phyloP scores from a whole-genome alignment of 2,329 filamentous ascomycete genomes.

The Monilinia laxa region DNA sequence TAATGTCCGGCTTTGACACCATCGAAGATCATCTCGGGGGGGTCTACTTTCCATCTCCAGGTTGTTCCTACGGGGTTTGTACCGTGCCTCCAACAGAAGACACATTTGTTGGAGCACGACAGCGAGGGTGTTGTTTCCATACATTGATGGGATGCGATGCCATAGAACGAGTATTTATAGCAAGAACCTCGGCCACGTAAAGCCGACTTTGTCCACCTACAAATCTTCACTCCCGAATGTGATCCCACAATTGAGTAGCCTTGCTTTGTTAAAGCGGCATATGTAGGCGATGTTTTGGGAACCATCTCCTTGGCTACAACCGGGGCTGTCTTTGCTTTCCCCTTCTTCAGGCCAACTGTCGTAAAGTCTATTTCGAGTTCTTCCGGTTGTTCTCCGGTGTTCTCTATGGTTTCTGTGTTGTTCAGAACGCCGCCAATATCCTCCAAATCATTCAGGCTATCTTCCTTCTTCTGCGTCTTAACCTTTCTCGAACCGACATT shows the following conservation, averaged over 20 bases:
- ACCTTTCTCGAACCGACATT: constrained; percentile 44
- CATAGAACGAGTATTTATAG: constrained; percentile 98
- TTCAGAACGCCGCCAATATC: constrained; percentile 71
- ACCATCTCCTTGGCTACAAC: constrained; percentile 83
- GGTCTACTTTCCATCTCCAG: constrained; percentile 95
- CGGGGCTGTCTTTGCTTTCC: constrained; percentile 45
- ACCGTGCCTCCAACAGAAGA: constrained; percentile 98
- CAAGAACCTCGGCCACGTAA: constrained; percentile 90
- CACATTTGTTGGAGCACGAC: constrained; percentile 96
- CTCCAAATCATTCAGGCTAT: constrained; percentile 73
- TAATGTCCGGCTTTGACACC: constrained; percentile 92
- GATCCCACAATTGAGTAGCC: constrained; percentile 94
- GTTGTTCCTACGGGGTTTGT: constrained; percentile 96
- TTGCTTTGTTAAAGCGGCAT: constrained; percentile 88
- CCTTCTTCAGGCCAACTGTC: constrained; percentile 56
- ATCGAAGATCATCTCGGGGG: constrained; percentile 83
- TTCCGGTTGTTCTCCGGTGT: constrained; percentile 33
- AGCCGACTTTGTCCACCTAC: constrained; percentile 97
- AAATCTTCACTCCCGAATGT: constrained; percentile 96
- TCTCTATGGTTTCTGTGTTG: constrained; percentile 42
- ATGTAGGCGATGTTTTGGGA: constrained; percentile 83
- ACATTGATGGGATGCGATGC: constrained; percentile 92
- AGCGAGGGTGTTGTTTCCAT: constrained; percentile 98
- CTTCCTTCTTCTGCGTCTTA: constrained; percentile 48
- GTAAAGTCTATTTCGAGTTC: constrained; percentile 85